Percentiles rank a stretch among this genome's conserved stretches.
phyloP scores from a whole-genome alignment of 495 filamentous ascomycete species.

The Neurospora sp. region DNA sequence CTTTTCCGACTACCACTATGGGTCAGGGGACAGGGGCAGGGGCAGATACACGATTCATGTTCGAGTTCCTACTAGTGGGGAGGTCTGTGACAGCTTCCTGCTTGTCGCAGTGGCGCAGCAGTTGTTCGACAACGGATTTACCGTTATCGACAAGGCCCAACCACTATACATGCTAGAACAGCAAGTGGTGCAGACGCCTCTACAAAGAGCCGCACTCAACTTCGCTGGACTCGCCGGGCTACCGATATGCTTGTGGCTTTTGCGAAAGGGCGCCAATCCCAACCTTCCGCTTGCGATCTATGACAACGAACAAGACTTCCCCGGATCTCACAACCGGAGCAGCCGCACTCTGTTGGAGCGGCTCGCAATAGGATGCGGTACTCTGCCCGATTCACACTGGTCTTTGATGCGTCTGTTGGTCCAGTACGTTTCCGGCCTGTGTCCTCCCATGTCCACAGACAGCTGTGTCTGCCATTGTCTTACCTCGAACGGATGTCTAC shows the following conservation, averaged over 20 bases:
- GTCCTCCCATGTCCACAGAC: background rate
- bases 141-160: background rate
- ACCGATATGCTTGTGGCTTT: background rate
- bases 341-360: background rate
- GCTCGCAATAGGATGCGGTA: background rate
- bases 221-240: fast-evolving
- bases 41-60: too few relatives aligned
- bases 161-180: too few relatives aligned
- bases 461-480: background rate
- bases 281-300: background rate
- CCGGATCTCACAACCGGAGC: background rate
- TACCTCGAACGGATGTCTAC: background rate
- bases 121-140: background rate
- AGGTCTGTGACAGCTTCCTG: background rate
- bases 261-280: background rate
- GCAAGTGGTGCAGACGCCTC: background rate
- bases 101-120: background rate
- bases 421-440: background rate
- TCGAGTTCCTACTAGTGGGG: background rate
- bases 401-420: background rate
- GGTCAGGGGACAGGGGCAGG: too few relatives aligned
- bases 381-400: background rate
- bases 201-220: fast-evolving
- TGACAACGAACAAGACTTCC: background rate
- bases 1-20: background rate